Evolutionary conservation across 768 basidiomycete species (phyloP).

Genomic region (Boletus edulis): DNA sequence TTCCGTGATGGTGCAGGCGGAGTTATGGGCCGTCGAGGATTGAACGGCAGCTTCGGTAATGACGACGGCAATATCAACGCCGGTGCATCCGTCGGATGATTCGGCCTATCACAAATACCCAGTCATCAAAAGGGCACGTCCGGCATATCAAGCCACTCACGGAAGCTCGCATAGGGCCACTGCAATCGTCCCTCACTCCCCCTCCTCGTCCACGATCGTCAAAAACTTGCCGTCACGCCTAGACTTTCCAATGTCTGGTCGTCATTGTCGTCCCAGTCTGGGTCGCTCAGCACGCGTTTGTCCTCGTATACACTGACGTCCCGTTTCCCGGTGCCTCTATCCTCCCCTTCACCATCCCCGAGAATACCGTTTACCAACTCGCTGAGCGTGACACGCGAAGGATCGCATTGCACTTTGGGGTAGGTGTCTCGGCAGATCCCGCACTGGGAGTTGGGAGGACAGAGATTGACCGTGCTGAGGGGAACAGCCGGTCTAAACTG

Average conservation of each 20-base stretch:
- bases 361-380: constrained; percentile 71
- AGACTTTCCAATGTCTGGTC: constrained; percentile 66
- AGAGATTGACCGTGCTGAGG: constrained; percentile 59
- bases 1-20: constrained; percentile 48
- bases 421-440: constrained; percentile 89
- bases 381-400: constrained; percentile 61
- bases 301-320: constrained; percentile 87
- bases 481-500: constrained; percentile 80
- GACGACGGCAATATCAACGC: constrained; percentile 65
- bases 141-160: constrained; percentile 44
- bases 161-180: constrained; percentile 68
- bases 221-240: constrained; percentile 86
- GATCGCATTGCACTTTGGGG: constrained; percentile 69
- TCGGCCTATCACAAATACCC: constrained; percentile 38
- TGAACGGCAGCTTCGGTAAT: constrained; percentile 54
- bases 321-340: constrained; percentile 36
- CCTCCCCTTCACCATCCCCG: constrained; percentile 42
- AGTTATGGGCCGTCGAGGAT: constrained; percentile 38
- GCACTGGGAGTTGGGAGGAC: constrained; percentile 72
- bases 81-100: constrained; percentile 50
- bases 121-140: background rate
- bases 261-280: constrained; percentile 54
- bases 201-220: constrained; percentile 87
- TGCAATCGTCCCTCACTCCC: constrained; percentile 65
- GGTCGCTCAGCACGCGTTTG: constrained; percentile 82